Conservation (phyloP, 139 green algal species). For the Edaphochlamys debaryana region DNA sequence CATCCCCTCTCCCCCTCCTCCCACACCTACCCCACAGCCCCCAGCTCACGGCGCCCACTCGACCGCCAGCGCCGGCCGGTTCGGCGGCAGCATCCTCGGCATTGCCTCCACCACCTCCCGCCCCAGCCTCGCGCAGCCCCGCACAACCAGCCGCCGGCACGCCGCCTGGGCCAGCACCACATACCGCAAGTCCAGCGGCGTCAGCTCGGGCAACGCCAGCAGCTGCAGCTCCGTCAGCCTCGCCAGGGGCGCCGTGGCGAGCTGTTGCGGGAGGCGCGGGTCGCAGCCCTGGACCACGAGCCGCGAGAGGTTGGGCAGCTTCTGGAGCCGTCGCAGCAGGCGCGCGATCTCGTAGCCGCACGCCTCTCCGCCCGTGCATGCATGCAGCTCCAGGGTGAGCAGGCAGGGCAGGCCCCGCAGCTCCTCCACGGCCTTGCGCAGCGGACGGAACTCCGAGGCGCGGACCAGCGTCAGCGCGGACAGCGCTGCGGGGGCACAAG, state of each 20-base stretch:
- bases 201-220: slow-evolving; percentile 33
- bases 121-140: slow-evolving; percentile 23
- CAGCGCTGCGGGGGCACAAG: slow-evolving; percentile 15
- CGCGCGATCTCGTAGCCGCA: slow-evolving; percentile 46
- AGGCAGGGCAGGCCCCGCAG: slow-evolving; percentile 29
- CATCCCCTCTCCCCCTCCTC: no score
- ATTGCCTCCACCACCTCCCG: slow-evolving; percentile 3
- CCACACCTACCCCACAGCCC: no score
- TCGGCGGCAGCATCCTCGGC: not conserved
- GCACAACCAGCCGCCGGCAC: slow-evolving; percentile 31
- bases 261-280: slow-evolving; percentile 35
- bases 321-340: slow-evolving; percentile 42
- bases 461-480: slow-evolving; percentile 16
- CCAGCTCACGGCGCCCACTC: slow-evolving; percentile 39
- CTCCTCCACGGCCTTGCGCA: slow-evolving; percentile 45
- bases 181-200: slow-evolving; percentile 35
- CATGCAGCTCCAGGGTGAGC: slow-evolving; percentile 42
- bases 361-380: slow-evolving; percentile 29
- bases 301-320: slow-evolving; percentile 25
- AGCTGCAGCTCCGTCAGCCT: slow-evolving; percentile 27
- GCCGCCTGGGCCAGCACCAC: slow-evolving; percentile 34
- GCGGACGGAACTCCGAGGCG: slow-evolving; percentile 37
- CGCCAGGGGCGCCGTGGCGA: slow-evolving; percentile 24
- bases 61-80: slow-evolving; percentile 11
- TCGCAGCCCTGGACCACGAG: slow-evolving; percentile 28